phyloP scores from a whole-genome alignment of 176 grass and related monocot genomes.

The Bonia amplexicaulis region DNA sequence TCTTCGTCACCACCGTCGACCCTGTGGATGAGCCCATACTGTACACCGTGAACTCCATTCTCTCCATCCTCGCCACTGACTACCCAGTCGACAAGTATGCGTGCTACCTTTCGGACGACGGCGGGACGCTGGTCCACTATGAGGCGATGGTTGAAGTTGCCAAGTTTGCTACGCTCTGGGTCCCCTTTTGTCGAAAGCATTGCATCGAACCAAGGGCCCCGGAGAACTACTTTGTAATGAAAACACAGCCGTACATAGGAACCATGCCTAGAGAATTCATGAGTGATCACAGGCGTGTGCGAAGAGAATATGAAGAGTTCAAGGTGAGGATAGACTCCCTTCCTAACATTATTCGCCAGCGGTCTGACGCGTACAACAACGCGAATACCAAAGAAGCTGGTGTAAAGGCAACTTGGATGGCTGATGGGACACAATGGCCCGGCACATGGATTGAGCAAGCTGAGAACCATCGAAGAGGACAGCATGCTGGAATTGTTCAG shows the following conservation, averaged over 20 bases:
- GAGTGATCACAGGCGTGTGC: constrained; percentile 32
- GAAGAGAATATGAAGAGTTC: constrained; percentile 43
- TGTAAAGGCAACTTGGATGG: constrained; percentile 42
- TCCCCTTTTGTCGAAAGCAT: constrained; percentile 43
- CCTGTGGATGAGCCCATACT: constrained; percentile 36
- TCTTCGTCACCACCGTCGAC: constrained; percentile 50
- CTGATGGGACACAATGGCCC: constrained; percentile 43
- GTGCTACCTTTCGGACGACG: constrained; percentile 48
- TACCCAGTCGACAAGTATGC: constrained; percentile 40
- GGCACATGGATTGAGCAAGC: constrained; percentile 36
- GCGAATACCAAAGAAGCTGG: neutral
- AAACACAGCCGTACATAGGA: constrained; percentile 3
- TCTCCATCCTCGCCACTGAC: constrained; percentile 51
- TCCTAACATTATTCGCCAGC: constrained; percentile 8
- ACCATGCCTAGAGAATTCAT: neutral
- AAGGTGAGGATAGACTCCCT: constrained; percentile 44
- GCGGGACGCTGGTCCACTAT: constrained; percentile 35
- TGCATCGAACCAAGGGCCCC: constrained; percentile 33
- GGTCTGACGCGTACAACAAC: constrained; percentile 28
- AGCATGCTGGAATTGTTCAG: constrained; percentile 29
- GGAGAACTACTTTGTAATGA: constrained; percentile 34
- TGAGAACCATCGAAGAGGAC: constrained; percentile 37
- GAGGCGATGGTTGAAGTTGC: constrained; percentile 38
- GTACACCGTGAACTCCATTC: constrained; percentile 45
- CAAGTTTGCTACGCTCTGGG: constrained; percentile 25